Evolutionary conservation across 1,139 yeast genomes (phyloP).

Genomic region (Protomyces inouyei): DNA sequence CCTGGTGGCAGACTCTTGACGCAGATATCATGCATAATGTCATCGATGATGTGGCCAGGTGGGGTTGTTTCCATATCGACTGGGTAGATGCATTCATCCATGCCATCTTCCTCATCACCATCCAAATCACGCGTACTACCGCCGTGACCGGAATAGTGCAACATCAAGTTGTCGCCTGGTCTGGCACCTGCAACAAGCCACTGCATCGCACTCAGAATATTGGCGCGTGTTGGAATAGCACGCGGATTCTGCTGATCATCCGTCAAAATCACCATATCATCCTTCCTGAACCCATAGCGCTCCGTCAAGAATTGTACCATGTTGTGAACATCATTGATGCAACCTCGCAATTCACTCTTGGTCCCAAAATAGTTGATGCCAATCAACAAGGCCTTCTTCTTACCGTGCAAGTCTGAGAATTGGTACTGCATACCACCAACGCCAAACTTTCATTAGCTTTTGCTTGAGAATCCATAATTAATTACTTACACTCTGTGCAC

Average conservation of each 20-base stretch:
- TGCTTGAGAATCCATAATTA: neutral
- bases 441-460: conserved; percentile 13
- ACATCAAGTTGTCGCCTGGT: conserved; percentile 54
- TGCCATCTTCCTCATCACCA: conserved; percentile 90
- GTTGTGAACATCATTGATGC: conserved; percentile 59
- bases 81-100: conserved; percentile 86
- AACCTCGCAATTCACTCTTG: conserved; percentile 68
- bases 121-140: conserved; percentile 73
- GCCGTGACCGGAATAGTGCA: conserved; percentile 87
- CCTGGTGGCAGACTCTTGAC: conserved; percentile 76
- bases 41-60: conserved; percentile 71
- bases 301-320: conserved; percentile 43
- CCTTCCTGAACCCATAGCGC: conserved; percentile 61
- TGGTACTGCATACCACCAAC: conserved; percentile 43
- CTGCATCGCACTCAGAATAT: conserved; percentile 79
- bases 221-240: conserved; percentile 67
- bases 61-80: conserved; percentile 64
- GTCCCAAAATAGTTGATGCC: conserved; percentile 85
- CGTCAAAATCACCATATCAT: conserved; percentile 67
- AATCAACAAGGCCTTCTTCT: conserved; percentile 71
- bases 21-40: conserved; percentile 71
- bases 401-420: conserved; percentile 72
- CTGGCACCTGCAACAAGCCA: conserved; percentile 81
- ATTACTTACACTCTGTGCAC: neutral
- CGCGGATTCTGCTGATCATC: conserved; percentile 69